These are phyloP conservation scores for Dactylonectria macrodidyma DNA, from an alignment of 2,329 filamentous ascomycete genomes.

Conservation along the genomic window DNA sequence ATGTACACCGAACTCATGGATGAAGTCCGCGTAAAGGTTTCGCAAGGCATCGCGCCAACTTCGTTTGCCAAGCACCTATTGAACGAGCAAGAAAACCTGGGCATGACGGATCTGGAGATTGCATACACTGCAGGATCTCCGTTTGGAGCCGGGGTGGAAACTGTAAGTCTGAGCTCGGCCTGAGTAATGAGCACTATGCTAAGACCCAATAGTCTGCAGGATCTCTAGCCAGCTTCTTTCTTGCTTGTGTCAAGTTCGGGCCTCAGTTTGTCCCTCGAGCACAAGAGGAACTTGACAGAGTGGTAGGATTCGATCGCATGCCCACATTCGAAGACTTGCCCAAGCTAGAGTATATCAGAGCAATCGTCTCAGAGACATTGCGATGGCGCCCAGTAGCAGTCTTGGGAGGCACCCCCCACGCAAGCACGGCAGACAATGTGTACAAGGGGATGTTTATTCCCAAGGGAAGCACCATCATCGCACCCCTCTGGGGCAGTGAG, in stretches of 20 bases:
- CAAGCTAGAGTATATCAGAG: conserved; percentile 52
- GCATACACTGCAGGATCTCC: conserved; percentile 62
- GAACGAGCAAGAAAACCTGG: conserved; percentile 55
- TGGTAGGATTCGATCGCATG: conserved; percentile 54
- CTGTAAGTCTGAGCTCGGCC: conserved; percentile 45
- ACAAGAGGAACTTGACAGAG: conserved; percentile 57
- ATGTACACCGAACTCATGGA: conserved; percentile 59
- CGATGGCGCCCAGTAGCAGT: conserved; percentile 60
- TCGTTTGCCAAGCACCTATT: conserved; percentile 62
- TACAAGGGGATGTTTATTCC: conserved; percentile 62
- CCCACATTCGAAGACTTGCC: conserved; percentile 56
- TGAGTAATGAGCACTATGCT: neutral
- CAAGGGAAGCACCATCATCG: conserved; percentile 59
- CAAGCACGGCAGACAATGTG: conserved; percentile 59
- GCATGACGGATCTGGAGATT: conserved; percentile 59
- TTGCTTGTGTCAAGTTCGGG: conserved; percentile 67
- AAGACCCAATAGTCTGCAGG: conserved; percentile 56
- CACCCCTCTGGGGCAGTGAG: conserved; percentile 60
- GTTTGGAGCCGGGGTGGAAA: conserved; percentile 62
- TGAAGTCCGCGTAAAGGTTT: conserved; percentile 54
- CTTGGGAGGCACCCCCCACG: conserved; percentile 61
- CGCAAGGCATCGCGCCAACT: conserved; percentile 49
- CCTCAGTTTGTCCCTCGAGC: conserved; percentile 62
- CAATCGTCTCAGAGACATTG: conserved; percentile 57
- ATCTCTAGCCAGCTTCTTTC: conserved; percentile 64